Percentiles rank a stretch among this genome's conserved stretches.
Conservation (phyloP, 176 grass and related monocot genomes). For the Stipa capillata region DNA sequence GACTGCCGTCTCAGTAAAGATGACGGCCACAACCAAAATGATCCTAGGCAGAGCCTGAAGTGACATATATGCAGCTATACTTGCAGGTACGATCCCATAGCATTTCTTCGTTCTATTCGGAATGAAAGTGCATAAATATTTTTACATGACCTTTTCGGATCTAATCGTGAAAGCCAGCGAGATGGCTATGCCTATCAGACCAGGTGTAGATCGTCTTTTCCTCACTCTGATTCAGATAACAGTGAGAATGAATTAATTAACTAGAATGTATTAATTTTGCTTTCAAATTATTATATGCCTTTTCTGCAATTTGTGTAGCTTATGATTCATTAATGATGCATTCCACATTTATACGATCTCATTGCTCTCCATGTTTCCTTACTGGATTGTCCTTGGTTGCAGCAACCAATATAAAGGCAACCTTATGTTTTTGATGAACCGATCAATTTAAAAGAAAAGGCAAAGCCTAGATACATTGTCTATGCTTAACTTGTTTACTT, state of each 20-base stretch:
- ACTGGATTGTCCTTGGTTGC: not conserved
- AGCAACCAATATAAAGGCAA: not conserved
- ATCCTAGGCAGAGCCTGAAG: not conserved
- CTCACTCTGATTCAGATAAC: not conserved
- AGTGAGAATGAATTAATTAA: not conserved
- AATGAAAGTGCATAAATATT: not conserved
- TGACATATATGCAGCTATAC: not conserved
- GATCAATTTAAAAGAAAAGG: not conserved
- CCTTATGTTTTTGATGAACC: not conserved
- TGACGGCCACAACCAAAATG: not conserved
- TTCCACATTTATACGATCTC: too few species aligned
- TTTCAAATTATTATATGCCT: not conserved
- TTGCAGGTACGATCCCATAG: constrained; percentile 8
- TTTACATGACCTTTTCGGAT: too few species aligned
- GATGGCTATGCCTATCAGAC: not conserved
- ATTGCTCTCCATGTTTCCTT: not conserved
- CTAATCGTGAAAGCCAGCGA: too few species aligned
- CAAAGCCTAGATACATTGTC: not conserved
- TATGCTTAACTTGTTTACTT: not conserved
- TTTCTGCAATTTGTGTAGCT: not conserved
- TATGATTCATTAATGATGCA: too few species aligned
- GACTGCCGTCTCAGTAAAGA: not conserved
- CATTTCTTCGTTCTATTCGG: not conserved
- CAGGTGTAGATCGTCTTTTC: not conserved
- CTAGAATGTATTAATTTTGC: too few species aligned